These are phyloP conservation scores for Bipolaris sorokiniana DNA, from an alignment of 2,329 filamentous ascomycete genomes.

Conservation along the genomic window DNA sequence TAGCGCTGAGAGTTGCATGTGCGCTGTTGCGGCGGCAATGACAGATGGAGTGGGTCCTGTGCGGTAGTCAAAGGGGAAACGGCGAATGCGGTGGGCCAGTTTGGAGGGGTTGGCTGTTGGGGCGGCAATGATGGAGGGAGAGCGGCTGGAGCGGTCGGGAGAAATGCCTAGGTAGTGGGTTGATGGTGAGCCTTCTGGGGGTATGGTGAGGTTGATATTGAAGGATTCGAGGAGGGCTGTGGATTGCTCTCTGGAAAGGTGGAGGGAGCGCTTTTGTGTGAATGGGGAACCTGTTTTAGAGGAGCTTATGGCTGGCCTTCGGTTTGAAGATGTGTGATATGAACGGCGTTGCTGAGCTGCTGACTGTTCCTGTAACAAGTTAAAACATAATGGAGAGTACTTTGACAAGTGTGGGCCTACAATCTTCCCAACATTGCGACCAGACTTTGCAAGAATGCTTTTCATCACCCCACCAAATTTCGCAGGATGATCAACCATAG, in stretches of 20 bases:
- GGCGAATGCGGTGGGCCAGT: conserved; percentile 54
- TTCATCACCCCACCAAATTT: conserved; percentile 75
- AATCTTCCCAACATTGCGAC: conserved; percentile 50
- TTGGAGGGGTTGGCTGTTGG: conserved; percentile 55
- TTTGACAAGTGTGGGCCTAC: conserved; percentile 26
- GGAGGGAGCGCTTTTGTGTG: conserved; percentile 59
- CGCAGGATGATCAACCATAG: conserved; percentile 76
- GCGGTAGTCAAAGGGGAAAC: conserved; percentile 68
- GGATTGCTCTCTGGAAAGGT: conserved; percentile 61
- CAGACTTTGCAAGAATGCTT: conserved; percentile 58
- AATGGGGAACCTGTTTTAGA: conserved; percentile 3
- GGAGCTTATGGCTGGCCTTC: conserved; percentile 16
- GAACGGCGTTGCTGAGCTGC: conserved; percentile 56
- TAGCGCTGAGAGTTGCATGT: conserved; percentile 61
- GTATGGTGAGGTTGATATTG: conserved; percentile 56
- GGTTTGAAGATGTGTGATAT: conserved; percentile 49
- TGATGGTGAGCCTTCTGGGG: conserved; percentile 32
- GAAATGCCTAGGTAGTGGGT: conserved; percentile 66
- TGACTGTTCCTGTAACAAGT: conserved; percentile 39
- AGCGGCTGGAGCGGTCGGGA: conserved; percentile 67
- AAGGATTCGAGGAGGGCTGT: conserved; percentile 62
- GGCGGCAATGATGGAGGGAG: conserved; percentile 69
- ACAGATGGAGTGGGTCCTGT: conserved; percentile 49
- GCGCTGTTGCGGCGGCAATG: conserved; percentile 54
- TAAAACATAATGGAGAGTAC: neutral